These are phyloP conservation scores for Atkinsonella texensis DNA, from an alignment of 2,329 filamentous ascomycete species.

Conservation along the genomic window DNA sequence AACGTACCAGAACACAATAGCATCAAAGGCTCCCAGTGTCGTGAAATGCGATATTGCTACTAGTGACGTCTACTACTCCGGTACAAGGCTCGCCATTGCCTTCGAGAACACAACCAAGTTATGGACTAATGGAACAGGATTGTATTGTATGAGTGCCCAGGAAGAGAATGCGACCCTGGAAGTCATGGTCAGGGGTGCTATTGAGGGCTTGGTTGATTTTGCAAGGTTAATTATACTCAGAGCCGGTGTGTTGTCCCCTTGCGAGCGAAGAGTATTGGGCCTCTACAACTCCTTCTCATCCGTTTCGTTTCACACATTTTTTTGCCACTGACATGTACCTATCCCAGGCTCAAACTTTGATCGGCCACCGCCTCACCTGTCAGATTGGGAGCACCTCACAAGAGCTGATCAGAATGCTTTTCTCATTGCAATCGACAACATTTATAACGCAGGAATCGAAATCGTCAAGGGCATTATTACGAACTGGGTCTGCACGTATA, in stretches of 20 bases:
- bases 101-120: constrained; percentile 53
- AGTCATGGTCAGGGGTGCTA: constrained; percentile 47
- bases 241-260: constrained; percentile 30
- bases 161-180: constrained; percentile 62
- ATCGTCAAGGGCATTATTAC: constrained; percentile 52
- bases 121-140: constrained; percentile 55
- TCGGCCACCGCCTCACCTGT: constrained; percentile 46
- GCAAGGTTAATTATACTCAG: constrained; percentile 55
- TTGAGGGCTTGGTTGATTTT: constrained; percentile 50
- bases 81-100: constrained; percentile 44
- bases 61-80: constrained; percentile 61
- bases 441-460: constrained; percentile 52
- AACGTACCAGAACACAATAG: constrained; percentile 27
- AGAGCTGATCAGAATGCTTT: constrained; percentile 52
- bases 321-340: background rate
- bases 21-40: constrained; percentile 38
- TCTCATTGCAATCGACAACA: constrained; percentile 48
- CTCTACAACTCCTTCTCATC: background rate
- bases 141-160: constrained; percentile 60
- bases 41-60: constrained; percentile 57
- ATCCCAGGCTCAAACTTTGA: constrained; percentile 53
- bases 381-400: constrained; percentile 47
- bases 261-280: too few species aligned
- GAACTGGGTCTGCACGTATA: constrained; percentile 48
- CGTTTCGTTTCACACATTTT: background rate